Percentiles rank a stretch among this genome's conserved stretches.
Conservation (phyloP, 1,284 basidiomycete species). For the Anthracocystis walkeri region DNA sequence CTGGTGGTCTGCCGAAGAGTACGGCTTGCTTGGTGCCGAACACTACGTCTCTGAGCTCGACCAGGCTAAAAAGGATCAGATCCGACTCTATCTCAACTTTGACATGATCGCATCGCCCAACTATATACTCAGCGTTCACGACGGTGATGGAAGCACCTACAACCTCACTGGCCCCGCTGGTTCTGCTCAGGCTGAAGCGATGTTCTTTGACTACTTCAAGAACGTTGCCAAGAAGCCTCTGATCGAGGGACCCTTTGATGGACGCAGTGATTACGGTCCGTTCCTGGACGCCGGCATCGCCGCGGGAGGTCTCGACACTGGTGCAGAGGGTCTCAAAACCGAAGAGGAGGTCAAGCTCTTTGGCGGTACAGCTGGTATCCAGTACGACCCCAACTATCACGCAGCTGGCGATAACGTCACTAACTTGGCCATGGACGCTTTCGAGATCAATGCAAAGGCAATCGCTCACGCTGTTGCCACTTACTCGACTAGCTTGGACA, state of each 20-base stretch:
- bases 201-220: conserved; percentile 40
- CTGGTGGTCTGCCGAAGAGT: conserved; percentile 48
- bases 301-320: conserved; percentile 41
- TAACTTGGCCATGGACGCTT: conserved; percentile 41
- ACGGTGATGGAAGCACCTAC: conserved; percentile 39
- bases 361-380: conserved; percentile 33
- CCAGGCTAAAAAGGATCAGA: conserved; percentile 29
- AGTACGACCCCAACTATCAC: conserved; percentile 46
- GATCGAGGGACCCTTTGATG: conserved; percentile 33
- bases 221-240: conserved; percentile 32
- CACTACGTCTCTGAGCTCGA: conserved; percentile 32
- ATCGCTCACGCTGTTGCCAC: conserved; percentile 46
- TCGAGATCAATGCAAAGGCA: conserved; percentile 42
- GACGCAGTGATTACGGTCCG: conserved; percentile 40
- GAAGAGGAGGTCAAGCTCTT: conserved; percentile 38
- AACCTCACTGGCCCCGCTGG: conserved; percentile 36
- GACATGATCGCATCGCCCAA: conserved; percentile 51
- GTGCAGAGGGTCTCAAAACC: conserved; percentile 44
- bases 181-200: conserved; percentile 28
- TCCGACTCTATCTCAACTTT: conserved; percentile 44
- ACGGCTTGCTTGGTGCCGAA: conserved; percentile 40
- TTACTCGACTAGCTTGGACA: conserved; percentile 30
- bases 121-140: conserved; percentile 40
- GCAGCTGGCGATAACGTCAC: conserved; percentile 30
- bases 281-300: conserved; percentile 48